Conservation (phyloP, 176 grass and related monocot genomes). For the Urochloa ruziziensis region DNA sequence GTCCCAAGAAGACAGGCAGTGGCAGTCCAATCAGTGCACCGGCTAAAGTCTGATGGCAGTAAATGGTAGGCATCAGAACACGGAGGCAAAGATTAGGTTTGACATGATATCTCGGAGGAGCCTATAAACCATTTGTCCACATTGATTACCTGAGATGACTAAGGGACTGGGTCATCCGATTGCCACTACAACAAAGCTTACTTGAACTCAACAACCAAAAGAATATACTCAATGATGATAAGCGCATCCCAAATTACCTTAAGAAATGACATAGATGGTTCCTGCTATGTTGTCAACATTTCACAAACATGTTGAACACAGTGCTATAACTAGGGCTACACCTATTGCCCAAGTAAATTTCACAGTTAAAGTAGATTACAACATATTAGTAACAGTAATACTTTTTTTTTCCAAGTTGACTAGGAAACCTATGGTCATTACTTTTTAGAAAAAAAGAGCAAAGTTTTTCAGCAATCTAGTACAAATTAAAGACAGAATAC, state of each 20-base stretch:
- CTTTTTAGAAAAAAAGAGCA: not conserved
- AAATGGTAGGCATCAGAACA: constrained; percentile 42
- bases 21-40: constrained; percentile 39
- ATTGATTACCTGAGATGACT: constrained; percentile 20
- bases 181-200: constrained; percentile 29
- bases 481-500: constrained; percentile 6
- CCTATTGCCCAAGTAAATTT: too few species aligned
- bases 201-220: constrained; percentile 15
- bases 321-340: too few species aligned
- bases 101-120: constrained; percentile 15
- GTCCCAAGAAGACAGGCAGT: constrained; percentile 36
- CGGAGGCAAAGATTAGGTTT: constrained; percentile 28
- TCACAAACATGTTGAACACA: too few species aligned
- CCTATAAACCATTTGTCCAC: constrained; percentile 11
- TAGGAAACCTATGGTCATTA: not conserved
- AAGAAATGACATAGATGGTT: constrained; percentile 18
- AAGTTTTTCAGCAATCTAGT: not conserved
- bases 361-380: not conserved
- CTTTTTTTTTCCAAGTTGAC: not conserved
- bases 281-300: constrained; percentile 20
- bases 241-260: not conserved
- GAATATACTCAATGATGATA: constrained; percentile 40
- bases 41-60: constrained; percentile 21
- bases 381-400: not conserved
- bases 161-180: not conserved